Percentiles rank a stretch among this genome's conserved stretches.
Conservation (phyloP, 129 eudicot genomes). For the Oenanthe sinensis region DNA sequence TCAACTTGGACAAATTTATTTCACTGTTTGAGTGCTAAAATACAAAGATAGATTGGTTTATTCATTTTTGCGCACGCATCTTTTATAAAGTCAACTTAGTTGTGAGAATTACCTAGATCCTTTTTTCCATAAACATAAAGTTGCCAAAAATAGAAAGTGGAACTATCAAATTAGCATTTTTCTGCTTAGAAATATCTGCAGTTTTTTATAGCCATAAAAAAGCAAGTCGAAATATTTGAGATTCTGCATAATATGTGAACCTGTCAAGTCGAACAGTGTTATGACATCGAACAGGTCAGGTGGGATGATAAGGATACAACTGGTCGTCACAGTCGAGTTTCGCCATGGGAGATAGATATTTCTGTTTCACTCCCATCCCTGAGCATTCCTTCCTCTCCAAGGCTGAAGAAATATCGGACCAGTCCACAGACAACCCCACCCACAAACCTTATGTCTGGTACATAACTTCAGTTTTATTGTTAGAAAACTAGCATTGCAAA, state of each 20-base stretch:
- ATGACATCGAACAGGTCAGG: conserved; percentile 51
- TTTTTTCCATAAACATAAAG: background rate
- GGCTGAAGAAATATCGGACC: conserved; percentile 61
- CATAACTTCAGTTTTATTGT: background rate
- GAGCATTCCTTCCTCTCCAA: conserved; percentile 62
- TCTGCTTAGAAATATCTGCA: background rate
- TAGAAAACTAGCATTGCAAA: background rate
- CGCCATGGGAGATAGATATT: conserved; percentile 92
- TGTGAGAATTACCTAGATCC: background rate
- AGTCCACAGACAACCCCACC: conserved; percentile 44
- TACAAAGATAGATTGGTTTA: background rate
- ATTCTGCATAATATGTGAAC: background rate
- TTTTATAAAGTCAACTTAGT: background rate
- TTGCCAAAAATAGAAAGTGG: background rate
- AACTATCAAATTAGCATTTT: background rate
- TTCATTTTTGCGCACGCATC: background rate
- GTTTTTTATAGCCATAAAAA: background rate
- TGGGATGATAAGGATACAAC: conserved; percentile 77
- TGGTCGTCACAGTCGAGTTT: conserved; percentile 65
- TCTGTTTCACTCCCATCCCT: conserved; percentile 59
- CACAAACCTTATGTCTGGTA: conserved; percentile 40
- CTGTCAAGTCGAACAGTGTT: background rate
- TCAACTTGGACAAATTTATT: background rate
- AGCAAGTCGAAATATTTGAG: background rate
- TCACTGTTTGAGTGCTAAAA: background rate